phyloP scores from a whole-genome alignment of 768 basidiomycete genomes.

The Suillus clintonianus region DNA sequence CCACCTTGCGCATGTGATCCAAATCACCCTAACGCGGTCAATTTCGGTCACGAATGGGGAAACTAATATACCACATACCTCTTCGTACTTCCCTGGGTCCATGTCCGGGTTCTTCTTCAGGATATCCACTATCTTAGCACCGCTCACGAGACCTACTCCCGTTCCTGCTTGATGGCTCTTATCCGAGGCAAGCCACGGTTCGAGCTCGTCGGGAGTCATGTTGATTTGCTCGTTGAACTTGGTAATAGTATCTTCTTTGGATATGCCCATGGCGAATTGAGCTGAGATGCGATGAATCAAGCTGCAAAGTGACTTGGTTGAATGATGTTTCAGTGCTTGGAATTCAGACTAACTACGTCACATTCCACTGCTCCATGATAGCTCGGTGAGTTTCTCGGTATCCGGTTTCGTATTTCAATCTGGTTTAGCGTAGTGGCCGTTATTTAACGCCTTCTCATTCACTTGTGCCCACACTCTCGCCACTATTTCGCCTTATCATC shows the following conservation, averaged over 20 bases:
- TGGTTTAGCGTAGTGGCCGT: neutral
- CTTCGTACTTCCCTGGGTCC: conserved; percentile 31
- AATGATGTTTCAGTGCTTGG: neutral
- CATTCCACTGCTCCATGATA: neutral
- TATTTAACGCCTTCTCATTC: neutral
- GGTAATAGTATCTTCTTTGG: conserved; percentile 28
- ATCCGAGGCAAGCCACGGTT: conserved; percentile 32
- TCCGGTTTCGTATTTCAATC: neutral
- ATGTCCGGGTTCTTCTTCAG: conserved; percentile 34
- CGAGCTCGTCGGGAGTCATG: conserved; percentile 33
- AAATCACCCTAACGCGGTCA: conserved; percentile 24
- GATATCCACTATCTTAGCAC: conserved; percentile 34
- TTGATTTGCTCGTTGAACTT: conserved; percentile 34
- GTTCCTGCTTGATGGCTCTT: conserved; percentile 33
- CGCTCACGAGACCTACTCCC: conserved; percentile 33
- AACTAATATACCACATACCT: conserved; percentile 14
- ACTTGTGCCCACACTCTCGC: neutral
- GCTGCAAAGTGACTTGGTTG: neutral
- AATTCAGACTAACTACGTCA: neutral
- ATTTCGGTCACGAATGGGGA: neutral
- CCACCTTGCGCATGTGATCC: conserved; percentile 36
- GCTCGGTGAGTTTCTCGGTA: neutral
- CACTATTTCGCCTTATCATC: conserved; percentile 2
- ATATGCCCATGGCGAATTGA: conserved; percentile 22
- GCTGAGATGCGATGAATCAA: neutral